A percentile compares a stretch with the other conserved stretches of the same genome.
Conservation (phyloP, 2,329 filamentous ascomycete species). For the Penicillium sp. region DNA sequence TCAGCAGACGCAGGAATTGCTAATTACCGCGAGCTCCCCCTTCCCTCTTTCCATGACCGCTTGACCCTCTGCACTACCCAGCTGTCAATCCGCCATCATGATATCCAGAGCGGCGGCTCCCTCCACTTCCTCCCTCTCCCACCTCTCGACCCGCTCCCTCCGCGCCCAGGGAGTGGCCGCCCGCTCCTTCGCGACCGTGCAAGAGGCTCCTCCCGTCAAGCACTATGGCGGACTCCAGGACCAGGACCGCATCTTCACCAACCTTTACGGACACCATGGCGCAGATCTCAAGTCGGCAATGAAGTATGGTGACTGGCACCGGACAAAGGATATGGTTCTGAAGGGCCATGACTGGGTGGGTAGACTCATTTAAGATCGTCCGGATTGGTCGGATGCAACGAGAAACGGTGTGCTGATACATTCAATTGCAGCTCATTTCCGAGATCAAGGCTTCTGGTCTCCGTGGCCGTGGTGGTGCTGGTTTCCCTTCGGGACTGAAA, state of each 20-base stretch:
- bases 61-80: slow-evolving; percentile 32
- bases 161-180: slow-evolving; percentile 40
- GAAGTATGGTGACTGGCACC: slow-evolving; percentile 99
- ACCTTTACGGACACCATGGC: slow-evolving; percentile 91
- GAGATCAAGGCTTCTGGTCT: slow-evolving; percentile 97
- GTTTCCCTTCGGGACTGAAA: slow-evolving; percentile 98
- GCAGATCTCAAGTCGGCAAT: slow-evolving; percentile 89
- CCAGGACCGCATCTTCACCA: slow-evolving; percentile 98
- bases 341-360: slow-evolving; percentile 93
- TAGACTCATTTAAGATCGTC: slow-evolving; percentile 7
- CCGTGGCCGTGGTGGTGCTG: slow-evolving; percentile 92
- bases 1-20: slow-evolving; percentile 41
- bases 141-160: slow-evolving; percentile 43
- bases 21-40: slow-evolving; percentile 29
- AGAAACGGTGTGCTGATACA: slow-evolving; percentile 26
- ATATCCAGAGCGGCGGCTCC: slow-evolving; percentile 49
- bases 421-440: slow-evolving; percentile 72
- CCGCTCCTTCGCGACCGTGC: slow-evolving; percentile 78
- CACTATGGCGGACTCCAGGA: slow-evolving; percentile 87
- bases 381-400: slow-evolving; percentile 2
- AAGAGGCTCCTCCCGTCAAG: slow-evolving; percentile 62
- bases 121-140: slow-evolving; percentile 41
- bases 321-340: slow-evolving; percentile 95
- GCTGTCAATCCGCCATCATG: slow-evolving; percentile 41
- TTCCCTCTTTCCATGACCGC: slow-evolving; percentile 26